These are phyloP conservation scores for Pythium diclinum DNA, from an alignment of 352 stramenopile species.

Conservation along the genomic window DNA sequence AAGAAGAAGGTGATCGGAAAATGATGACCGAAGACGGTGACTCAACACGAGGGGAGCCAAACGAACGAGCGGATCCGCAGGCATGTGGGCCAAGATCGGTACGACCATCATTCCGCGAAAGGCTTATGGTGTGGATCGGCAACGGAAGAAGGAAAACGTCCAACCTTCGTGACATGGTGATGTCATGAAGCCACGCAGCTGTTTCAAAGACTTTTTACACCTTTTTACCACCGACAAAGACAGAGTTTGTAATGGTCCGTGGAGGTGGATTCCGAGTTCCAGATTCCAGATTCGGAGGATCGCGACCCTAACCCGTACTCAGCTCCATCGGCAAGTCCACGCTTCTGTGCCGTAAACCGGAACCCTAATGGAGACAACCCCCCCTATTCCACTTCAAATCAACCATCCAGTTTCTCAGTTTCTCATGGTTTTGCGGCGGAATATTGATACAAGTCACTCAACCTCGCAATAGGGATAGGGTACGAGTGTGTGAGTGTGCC, in stretches of 20 bases:
- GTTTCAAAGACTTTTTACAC: constrained; percentile 5
- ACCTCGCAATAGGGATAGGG: background rate
- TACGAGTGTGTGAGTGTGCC: background rate
- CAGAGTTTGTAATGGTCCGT: constrained; percentile 6
- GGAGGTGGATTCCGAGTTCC: background rate
- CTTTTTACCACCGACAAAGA: constrained; percentile 14
- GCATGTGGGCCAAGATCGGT: constrained; percentile 1
- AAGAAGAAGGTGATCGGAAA: constrained; percentile 1
- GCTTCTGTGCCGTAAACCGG: background rate
- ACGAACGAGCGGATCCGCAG: constrained; percentile 13
- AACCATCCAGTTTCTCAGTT: constrained; percentile 5
- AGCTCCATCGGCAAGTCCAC: background rate
- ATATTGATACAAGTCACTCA: background rate
- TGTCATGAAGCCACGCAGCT: constrained; percentile 6
- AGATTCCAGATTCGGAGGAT: background rate
- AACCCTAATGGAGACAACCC: background rate
- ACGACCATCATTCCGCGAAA: constrained; percentile 1
- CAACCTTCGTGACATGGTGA: constrained; percentile 12
- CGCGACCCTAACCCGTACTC: background rate
- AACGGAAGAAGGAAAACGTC: constrained; percentile 6
- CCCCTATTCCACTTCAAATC: constrained; percentile 1
- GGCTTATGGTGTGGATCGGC: constrained; percentile 7
- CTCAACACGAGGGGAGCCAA: background rate
- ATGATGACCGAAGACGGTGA: background rate
- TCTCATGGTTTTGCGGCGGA: background rate